phyloP scores from a whole-genome alignment of 805 yeast genomes.

The Ogataea corticis region DNA sequence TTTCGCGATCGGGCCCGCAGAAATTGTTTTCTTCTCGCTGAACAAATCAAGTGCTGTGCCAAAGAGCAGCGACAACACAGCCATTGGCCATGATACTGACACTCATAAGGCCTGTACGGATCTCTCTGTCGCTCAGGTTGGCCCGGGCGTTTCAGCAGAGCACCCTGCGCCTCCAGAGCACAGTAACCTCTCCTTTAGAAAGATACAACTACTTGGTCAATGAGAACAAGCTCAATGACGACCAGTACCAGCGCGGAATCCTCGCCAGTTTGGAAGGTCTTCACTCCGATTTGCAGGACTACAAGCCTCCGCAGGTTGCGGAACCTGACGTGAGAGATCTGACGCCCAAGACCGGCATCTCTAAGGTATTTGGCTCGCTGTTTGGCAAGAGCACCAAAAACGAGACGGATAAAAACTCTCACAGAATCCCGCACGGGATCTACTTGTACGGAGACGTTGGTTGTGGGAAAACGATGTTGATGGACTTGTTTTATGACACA shows the following conservation, averaged over 20 bases:
- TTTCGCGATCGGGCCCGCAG: neutral
- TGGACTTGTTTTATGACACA: constrained; percentile 90
- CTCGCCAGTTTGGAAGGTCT: constrained; percentile 60
- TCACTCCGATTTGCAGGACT: constrained; percentile 52
- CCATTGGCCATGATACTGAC: neutral
- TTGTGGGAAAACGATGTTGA: constrained; percentile 96
- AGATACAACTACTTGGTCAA: constrained; percentile 31
- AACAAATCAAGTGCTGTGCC: too few species aligned
- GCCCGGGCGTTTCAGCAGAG: neutral
- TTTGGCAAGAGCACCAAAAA: constrained; percentile 22
- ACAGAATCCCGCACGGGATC: constrained; percentile 71
- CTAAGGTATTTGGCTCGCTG: constrained; percentile 34
- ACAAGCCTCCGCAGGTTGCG: constrained; percentile 61
- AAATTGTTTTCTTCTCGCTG: neutral
- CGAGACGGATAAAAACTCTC: constrained; percentile 17
- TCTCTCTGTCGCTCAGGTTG: neutral
- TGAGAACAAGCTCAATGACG: constrained; percentile 60
- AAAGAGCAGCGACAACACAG: neutral
- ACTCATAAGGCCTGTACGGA: neutral
- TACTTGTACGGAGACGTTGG: constrained; percentile 97
- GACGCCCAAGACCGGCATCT: constrained; percentile 49
- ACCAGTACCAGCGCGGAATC: constrained; percentile 76
- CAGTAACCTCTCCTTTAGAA: constrained; percentile 29
- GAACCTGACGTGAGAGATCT: constrained; percentile 53
- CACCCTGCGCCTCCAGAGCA: constrained; percentile 12